phyloP scores from a whole-genome alignment of 139 green algal species.

The Pycnococcus provasolii region DNA sequence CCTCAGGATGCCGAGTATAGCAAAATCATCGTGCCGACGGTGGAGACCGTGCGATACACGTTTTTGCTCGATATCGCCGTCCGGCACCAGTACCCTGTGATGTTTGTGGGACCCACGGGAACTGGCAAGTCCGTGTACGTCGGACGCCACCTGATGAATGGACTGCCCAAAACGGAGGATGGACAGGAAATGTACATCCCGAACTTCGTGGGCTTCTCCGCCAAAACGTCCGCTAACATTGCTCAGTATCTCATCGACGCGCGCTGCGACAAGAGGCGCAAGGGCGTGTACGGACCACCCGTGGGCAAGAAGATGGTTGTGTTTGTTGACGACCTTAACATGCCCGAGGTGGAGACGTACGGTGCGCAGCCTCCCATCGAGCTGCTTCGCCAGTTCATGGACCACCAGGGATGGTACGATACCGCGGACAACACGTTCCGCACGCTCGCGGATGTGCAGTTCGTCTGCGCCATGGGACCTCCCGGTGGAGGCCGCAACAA shows the following conservation, averaged over 20 bases:
- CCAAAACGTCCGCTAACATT: conserved; percentile 41
- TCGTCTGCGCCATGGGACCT: conserved; percentile 34
- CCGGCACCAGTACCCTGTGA: conserved; percentile 15
- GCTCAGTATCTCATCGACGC: conserved; percentile 42
- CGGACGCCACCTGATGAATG: conserved; percentile 36
- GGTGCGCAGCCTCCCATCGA: conserved; percentile 41
- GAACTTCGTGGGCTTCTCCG: conserved; percentile 45
- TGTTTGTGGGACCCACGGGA: conserved; percentile 34
- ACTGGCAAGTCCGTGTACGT: conserved; percentile 44
- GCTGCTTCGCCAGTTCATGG: conserved; percentile 37
- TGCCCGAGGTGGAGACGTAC: conserved; percentile 35
- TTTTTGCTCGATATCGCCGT: conserved; percentile 26
- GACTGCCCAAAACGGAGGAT: conserved; percentile 16
- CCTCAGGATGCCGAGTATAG: conserved; percentile 19
- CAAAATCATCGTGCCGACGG: conserved; percentile 54
- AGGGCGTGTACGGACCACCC: conserved; percentile 33
- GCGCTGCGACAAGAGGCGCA: conserved; percentile 31
- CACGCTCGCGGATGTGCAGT: conserved; percentile 28
- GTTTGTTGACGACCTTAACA: conserved; percentile 43
- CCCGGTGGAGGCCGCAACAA: conserved; percentile 31
- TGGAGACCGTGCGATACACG: conserved; percentile 45
- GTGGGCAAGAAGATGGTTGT: conserved; percentile 28
- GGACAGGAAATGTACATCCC: conserved; percentile 35
- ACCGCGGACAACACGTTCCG: conserved; percentile 30
- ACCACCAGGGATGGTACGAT: conserved; percentile 35